Evolutionary conservation across 2,329 filamentous ascomycete genomes (phyloP), one percentile per base, ranked within the genome.

Genomic region (Curvularia verruculosa): DNA sequence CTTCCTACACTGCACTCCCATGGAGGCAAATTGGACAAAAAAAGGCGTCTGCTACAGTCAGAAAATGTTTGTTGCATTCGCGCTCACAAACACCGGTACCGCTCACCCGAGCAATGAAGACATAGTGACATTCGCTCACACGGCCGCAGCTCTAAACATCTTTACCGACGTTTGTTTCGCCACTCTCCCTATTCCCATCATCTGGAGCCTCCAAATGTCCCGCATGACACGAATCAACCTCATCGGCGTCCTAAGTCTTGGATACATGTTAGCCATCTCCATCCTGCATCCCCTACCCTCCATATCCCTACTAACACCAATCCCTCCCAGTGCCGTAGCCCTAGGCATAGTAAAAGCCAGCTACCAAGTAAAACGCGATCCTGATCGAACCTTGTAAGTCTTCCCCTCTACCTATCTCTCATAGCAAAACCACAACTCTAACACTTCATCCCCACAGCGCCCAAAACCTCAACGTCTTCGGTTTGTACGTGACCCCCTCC

Each of bases 141-240:
- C 5, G n/a, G 5, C n/a, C 5, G n/a, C 28, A 54, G 52, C 52
- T 1, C 28, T 54, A 19, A 54, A 54, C 51, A 54, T 54, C 21
- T 54, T 54, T n/a, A 54, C 51, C 8, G 51, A 54, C 18, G 21
- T 54, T 7, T 54, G 51, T 28, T 54, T 54, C 28, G 45, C 45
- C 5, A 54, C 52, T 2, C 18, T 54, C 3, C 45, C 52, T 3
- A 37, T 54, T 9, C 37, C 52, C 3, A 49, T 54, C 12, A 41
- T 54, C n/a, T 54, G 51, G 51, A 34, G 28, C 28, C 36, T 54
- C 3, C 45, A 54, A 23, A 54, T 49, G 52, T 49, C 45, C 3
- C 45, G 13, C 7, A 18, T 13, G 1, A 54, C 23, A 13, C 28
- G 45, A 3, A 43, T 49, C 7, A 54, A 29, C 5, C 29, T 54